Evolutionary conservation across 768 basidiomycete species (phyloP).

Genomic region (Collybia nuda): DNA sequence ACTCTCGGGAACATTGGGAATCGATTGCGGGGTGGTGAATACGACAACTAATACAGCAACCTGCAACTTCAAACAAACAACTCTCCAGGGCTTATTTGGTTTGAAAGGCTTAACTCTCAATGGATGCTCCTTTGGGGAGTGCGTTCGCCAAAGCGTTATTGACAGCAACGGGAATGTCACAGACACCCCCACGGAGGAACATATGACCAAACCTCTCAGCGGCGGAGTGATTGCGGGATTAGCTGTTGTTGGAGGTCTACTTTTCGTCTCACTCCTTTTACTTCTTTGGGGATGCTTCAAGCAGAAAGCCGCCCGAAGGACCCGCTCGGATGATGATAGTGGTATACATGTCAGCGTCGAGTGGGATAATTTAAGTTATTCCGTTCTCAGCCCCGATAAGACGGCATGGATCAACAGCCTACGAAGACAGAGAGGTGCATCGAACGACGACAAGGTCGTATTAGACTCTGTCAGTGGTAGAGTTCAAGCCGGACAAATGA

Average conservation of each 20-base stretch:
- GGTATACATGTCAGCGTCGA: constrained; percentile 60
- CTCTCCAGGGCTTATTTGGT: constrained; percentile 73
- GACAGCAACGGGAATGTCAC: constrained; percentile 47
- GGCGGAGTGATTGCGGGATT: constrained; percentile 90
- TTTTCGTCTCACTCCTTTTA: constrained; percentile 56
- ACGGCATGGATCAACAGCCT: constrained; percentile 10
- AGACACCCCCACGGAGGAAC: constrained; percentile 19
- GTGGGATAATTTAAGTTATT: constrained; percentile 72
- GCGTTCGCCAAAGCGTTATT: constrained; percentile 78
- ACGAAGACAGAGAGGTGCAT: constrained; percentile 9
- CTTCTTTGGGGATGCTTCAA: constrained; percentile 59
- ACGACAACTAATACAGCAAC: constrained; percentile 44
- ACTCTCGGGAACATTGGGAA: constrained; percentile 62
- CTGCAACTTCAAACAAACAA: constrained; percentile 77
- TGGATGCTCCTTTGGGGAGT: constrained; percentile 86
- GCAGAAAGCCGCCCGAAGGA: constrained; percentile 62
- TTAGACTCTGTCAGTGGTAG: constrained; percentile 69
- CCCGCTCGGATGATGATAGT: constrained; percentile 32
- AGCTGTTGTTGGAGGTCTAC: constrained; percentile 74
- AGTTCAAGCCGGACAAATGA: constrained; percentile 79
- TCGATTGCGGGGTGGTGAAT: constrained; percentile 60
- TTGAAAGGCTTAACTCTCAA: constrained; percentile 65
- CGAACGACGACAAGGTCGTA: constrained; percentile 57
- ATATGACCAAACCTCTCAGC: constrained; percentile 48
- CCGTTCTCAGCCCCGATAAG: constrained; percentile 37